A percentile compares a stretch with the other conserved stretches of the same genome.
Conservation (phyloP, 1,284 basidiomycete genomes). For the Sphagnurus paluster region DNA sequence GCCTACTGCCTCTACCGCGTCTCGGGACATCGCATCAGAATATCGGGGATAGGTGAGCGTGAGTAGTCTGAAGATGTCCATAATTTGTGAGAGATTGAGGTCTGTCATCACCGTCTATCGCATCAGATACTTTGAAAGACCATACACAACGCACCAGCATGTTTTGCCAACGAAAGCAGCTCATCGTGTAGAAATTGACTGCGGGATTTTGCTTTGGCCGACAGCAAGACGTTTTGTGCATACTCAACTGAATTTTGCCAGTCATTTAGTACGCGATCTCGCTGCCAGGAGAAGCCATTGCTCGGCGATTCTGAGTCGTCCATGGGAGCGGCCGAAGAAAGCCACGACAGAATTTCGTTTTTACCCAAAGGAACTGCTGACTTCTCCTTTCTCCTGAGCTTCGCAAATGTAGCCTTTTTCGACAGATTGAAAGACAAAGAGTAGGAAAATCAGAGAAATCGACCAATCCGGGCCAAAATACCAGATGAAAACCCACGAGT, state of each 20-base stretch:
- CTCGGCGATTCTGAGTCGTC: conserved; percentile 21
- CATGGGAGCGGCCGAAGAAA: conserved; percentile 29
- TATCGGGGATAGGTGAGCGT: conserved; percentile 79
- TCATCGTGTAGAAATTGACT: conserved; percentile 64
- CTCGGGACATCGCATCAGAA: conserved; percentile 67
- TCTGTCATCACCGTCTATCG: conserved; percentile 41
- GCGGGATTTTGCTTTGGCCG: conserved; percentile 53
- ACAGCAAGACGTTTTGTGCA: conserved; percentile 50
- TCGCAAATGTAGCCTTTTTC: conserved; percentile 32
- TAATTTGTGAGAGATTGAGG: conserved; percentile 59
- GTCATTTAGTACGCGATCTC: conserved; percentile 49
- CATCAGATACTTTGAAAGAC: conserved; percentile 6
- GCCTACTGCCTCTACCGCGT: conserved; percentile 67
- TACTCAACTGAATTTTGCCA: conserved; percentile 58
- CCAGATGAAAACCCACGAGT: conserved; percentile 4
- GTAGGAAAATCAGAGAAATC: neutral
- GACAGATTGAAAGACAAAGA: conserved; percentile 31
- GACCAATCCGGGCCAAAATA: neutral
- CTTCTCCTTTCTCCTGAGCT: conserved; percentile 37
- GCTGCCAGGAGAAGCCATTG: conserved; percentile 41
- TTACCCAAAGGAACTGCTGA: conserved; percentile 32
- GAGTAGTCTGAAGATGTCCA: conserved; percentile 74
- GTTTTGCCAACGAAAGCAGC: conserved; percentile 55
- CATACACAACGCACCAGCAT: conserved; percentile 50
- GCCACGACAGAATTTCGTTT: conserved; percentile 44